Conservation (phyloP, 139 green algal genomes). For the Pleodorina starrii region DNA sequence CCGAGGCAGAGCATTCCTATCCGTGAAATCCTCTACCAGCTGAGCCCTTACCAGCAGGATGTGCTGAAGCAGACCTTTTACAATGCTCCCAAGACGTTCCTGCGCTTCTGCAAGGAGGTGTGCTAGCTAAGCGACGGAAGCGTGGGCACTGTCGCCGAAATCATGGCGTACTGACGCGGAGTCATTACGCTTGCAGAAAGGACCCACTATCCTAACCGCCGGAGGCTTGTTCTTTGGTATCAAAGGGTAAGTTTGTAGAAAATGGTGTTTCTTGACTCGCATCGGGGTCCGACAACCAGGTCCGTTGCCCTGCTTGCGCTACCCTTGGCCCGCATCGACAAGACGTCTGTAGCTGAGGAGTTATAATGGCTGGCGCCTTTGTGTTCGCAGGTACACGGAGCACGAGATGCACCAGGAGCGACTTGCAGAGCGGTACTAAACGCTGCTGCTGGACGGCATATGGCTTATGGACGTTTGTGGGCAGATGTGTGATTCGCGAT, state of each 20-base stretch:
- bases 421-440: constrained; percentile 50
- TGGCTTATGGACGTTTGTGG: too few relatives aligned
- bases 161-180: not conserved
- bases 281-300: too few relatives aligned
- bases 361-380: not conserved
- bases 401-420: constrained; percentile 55
- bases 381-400: constrained; percentile 48
- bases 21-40: constrained; percentile 63
- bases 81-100: constrained; percentile 60
- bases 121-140: not conserved
- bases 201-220: constrained; percentile 17
- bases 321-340: not conserved
- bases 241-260: constrained; percentile 17
- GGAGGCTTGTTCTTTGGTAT: constrained; percentile 45
- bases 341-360: not conserved
- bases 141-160: not conserved
- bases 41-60: constrained; percentile 63
- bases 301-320: not conserved
- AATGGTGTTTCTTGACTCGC: not conserved
- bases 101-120: constrained; percentile 44
- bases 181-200: constrained; percentile 39
- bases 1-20: constrained; percentile 50
- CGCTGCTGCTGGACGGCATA: not conserved
- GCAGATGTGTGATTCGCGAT: too few relatives aligned
- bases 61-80: constrained; percentile 54